Evolutionary conservation across 352 stramenopile genomes (phyloP), one percentile per base, ranked within the genome.

Genomic region (Pythium rishiriense): DNA sequence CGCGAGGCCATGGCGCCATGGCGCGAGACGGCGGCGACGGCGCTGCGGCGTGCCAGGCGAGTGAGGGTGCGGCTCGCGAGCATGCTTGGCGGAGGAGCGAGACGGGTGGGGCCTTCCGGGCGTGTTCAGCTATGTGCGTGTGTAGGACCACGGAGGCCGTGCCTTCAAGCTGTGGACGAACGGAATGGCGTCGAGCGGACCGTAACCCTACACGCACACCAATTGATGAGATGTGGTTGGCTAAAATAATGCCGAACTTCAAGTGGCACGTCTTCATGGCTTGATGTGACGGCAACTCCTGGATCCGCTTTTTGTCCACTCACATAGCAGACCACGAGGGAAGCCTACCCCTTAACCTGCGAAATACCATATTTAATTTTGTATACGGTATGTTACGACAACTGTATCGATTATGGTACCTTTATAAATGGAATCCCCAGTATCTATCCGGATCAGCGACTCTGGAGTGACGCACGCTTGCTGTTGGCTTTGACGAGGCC

Each of bases 121-220:
- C 28, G 54, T 42, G 41, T 65, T 65, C 28, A 49, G 22, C 39
- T 65, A 9, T 65, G 58, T 22, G 28, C 24, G 19, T 17, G n/a
- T 21, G 3, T 2, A 21, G 31, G 31, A 25, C 47, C 47, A 22
- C 31, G 24, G 6, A 12, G 24, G 39, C 39, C 48, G 58, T 65
- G 48, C 60, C 60, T 72, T 72, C 52, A 72, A 72, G 65, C 51
- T 72, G 65, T 72, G 52, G 65, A 72, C 65, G 65, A 72, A 72
- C 54, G n/a, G 46, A 35, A 37, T 24, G 17, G 15, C 37, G 49
- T 56, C 19, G 26, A 28, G 24, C 17, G 21, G 42, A 43, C 22
- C 46, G 28, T 50, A 59, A 48, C 55, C 63, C 63, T 62, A 65
- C 9, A 48, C 46, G 37, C 51, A 26, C 42, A 24, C 15, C 11